Evolutionary conservation across 2,329 filamentous ascomycete genomes (phyloP), one percentile per base, ranked within the genome.

Genomic region (Sporothrix phasma): DNA sequence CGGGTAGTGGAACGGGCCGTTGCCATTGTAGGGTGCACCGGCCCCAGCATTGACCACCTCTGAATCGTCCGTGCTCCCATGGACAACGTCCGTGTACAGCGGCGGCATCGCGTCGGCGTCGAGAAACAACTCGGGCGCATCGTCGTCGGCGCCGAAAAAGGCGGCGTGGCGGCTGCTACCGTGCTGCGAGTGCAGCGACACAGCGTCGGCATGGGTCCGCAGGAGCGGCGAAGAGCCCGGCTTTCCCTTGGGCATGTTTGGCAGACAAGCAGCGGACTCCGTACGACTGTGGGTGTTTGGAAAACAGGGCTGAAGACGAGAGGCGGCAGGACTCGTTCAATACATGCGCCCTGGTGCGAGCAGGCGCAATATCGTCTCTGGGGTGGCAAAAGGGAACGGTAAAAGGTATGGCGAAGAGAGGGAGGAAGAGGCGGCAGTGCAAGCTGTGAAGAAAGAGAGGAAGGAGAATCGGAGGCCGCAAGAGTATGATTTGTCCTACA

Each of bases 21-120:
- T 2, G 41, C 60, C 31, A 19, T n/a, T n/a, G n/a, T n/a, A n/a
- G n/a, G 34, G 15, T 19, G 45, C 34, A 17, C 76, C 74, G 34
- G 77, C 74, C 29, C 70, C 71, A 1, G 66, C 59, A 73, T 43
- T 13, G 13, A 8, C 34, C n/a, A 24, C 19, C 11, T 46, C 34
- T 13, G 34, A 10, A 24, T 39, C 26, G 24, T 46, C 41, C 15
- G n/a, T 19, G 31, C 56, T 71, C 67, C 56, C 70, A 65, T 67
- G 65, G 5, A 71, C 64, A 15, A 73, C 69, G 45, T 79, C 75
- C 51, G 78, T 75, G 65, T 81, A 81, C 29, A 78, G 74, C 0
- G 79, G 79, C 8, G 79, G 79, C 2, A 80, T 73, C 15, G 67
- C 66, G 65, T 80, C 78, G 64, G 77, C 77, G 64, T 78, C 74